Evolutionary conservation across 2,329 filamentous ascomycete species (phyloP), one percentile per base, ranked within the genome.

Genomic region (Anisogramma anomala): DNA sequence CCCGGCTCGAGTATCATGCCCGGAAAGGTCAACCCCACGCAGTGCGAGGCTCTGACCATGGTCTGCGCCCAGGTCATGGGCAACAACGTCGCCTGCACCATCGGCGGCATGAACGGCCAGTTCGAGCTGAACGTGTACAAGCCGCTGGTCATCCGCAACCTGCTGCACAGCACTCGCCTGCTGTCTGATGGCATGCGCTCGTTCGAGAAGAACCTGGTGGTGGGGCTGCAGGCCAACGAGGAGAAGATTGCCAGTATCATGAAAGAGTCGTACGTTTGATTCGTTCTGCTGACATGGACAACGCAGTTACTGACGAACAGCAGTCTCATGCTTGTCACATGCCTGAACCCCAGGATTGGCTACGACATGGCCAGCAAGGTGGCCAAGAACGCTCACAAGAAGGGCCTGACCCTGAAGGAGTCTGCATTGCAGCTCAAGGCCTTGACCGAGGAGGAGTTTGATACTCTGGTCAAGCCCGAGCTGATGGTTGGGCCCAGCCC

Each of bases 121-220:
- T 98, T 98, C 55, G 91, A 96, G 67, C 77, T 98, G 53, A 98
- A 96, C 66, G 91, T 96, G 42, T 98, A 94, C 78, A 96, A 96
- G 74, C 91, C 91, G 32, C 77, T 96, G 45, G 75, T 98, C 61
- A 96, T 96, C 65, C 77, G 83, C 64, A 96, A 96, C 69, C 71
- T 96, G 51, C 74, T 98, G 28, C 91, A 96, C 74, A 94, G 86
- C 68, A 72, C 82, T 43, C 79, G 89, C 50, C 79, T 98, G 47
- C 69, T 98, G 42, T 73, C 85, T 26, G 91, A 98, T 58, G 85
- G 84, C 55, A 96, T 96, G 88, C 76, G 74, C 56, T 93, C 85
- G 50, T 96, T 98, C 60, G 85, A 94, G 69, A 84, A 85, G 71
- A 89, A 96, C 68, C 72, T 96, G 23, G 82, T 98, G 15, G 76